Percentiles rank a stretch among this genome's conserved stretches.
Evolutionary conservation across 2,329 filamentous ascomycete species (phyloP).

Genomic region (Botryotinia calthae): DNA sequence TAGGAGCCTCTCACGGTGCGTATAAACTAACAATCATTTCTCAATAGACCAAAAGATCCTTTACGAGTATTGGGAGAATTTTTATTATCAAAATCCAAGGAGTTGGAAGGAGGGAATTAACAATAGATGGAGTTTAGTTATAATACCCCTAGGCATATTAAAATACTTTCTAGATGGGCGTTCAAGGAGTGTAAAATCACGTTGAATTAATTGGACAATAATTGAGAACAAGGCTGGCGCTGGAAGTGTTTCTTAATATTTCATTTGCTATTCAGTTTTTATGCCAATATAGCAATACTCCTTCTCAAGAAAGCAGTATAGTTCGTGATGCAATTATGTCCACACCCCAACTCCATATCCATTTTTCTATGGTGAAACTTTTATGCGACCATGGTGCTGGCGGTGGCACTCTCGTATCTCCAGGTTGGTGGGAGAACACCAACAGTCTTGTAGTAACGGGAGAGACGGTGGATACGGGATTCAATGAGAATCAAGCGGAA

Average conservation of each 20-base stretch:
- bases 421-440: slow-evolving; percentile 84
- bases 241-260: slow-evolving; percentile 34
- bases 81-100: slow-evolving; percentile 64
- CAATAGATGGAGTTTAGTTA: slow-evolving; percentile 2
- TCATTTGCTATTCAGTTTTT: slow-evolving; percentile 34
- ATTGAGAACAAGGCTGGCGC: slow-evolving; percentile 4
- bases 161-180: slow-evolving; percentile 5
- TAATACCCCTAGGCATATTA: slow-evolving; percentile 6
- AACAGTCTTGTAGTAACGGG: slow-evolving; percentile 99
- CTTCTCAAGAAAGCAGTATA: slow-evolving; percentile 19
- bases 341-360: slow-evolving; percentile 36
- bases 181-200: slow-evolving; percentile 1
- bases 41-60: slow-evolving; percentile 61
- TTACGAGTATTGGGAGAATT: slow-evolving; percentile 68
- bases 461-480: slow-evolving; percentile 99
- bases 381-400: slow-evolving; percentile 89
- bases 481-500: slow-evolving; percentile 99
- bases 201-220: neutral
- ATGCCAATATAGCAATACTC: slow-evolving; percentile 31
- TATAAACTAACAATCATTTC: slow-evolving; percentile 8
- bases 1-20: neutral
- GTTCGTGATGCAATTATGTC: slow-evolving; percentile 28
- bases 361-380: slow-evolving; percentile 21
- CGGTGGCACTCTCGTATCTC: slow-evolving; percentile 98
- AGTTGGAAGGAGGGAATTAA: slow-evolving; percentile 49